phyloP scores from a whole-genome alignment of 306 rosid genomes.

The Prinsepia uniflora region DNA sequence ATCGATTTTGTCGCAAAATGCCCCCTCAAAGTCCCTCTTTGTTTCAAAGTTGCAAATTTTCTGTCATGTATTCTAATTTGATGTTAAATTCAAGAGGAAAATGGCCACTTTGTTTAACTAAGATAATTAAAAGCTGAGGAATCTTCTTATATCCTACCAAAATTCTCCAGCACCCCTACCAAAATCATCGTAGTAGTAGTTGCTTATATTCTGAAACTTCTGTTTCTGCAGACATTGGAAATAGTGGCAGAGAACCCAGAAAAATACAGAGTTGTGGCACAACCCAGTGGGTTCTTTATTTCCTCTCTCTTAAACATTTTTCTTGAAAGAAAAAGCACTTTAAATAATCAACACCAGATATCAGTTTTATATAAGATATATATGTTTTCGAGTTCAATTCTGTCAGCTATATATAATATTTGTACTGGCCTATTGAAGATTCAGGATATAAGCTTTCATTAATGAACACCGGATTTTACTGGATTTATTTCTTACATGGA shows the following conservation, averaged over 20 bases:
- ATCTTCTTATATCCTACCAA: no score
- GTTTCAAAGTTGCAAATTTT: no score
- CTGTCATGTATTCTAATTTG: no score
- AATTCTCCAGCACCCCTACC: no score
- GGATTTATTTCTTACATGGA: neutral
- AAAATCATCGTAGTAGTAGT: constrained; percentile 14
- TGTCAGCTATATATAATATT: neutral
- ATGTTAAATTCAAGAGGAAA: no score
- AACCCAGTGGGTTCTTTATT: neutral
- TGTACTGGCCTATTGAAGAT: neutral
- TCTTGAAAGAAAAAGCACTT: constrained; percentile 9
- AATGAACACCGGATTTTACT: neutral
- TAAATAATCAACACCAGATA: constrained; percentile 1
- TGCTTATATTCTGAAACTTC: constrained; percentile 17
- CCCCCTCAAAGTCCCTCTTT: no score
- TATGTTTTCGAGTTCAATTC: no score
- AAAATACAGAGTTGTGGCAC: constrained; percentile 79
- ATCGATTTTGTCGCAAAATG: no score
- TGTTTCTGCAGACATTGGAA: constrained; percentile 75
- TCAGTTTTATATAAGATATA: neutral
- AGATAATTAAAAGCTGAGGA: no score
- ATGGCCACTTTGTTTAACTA: no score
- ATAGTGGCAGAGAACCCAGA: constrained; percentile 98
- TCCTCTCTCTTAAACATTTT: neutral
- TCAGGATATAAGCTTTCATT: constrained; percentile 2